Base-by-base conservation (phyloP, 192 early-diverging fungal genomes). In the Thamnidium elegans region DNA sequence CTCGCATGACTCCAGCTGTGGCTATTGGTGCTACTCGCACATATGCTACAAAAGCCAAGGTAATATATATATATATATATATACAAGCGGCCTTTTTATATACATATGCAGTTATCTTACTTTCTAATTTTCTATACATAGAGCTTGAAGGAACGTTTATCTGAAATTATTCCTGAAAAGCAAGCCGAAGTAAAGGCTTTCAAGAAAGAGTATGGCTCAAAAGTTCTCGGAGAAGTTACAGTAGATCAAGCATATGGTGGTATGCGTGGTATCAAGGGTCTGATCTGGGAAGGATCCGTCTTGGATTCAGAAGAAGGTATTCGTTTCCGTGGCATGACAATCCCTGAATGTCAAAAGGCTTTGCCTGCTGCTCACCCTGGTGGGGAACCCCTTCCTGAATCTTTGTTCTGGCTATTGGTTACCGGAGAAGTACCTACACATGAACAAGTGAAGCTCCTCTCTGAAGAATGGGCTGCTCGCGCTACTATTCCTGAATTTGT, bases 191-290 rank as follows among this genome's bases (percentile, higher is more conserved):
- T 96, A 72, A 97, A 99, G 87, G 86, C 87, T 44, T 81, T 97
- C 79, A 91, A 93, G 78, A 84, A 89, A 69, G 90, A 94, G 83
- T 86, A 92, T 66, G 97, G 97, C 51, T 78, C 73, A 68, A 89
- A 93, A 81, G 86, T 89, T 52, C 83, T 99, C 46, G 97, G 97
- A 63, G 87, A 94, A 73, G 92, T 89, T 69, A 97, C 97, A 36
- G 93, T 99, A 65, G 94, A 96, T 79, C 96, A 96, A 90, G 92
- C 77, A 45, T 97, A 97, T 79, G 96, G 96, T 72, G 96, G 97
- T 74, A 99, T 99, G 95, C 89, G 97, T 77, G 97, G 95, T 60
- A 94, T 99, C 84, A 99, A 99, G 87, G 95, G 95, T 78, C 88
- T 99, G 66, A 84, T 99, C 75, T 96, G 92, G 92, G 97, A 99